These are phyloP conservation scores for Juncus inflexus DNA, from an alignment of 176 grass and related monocot genomes.

Conservation along the genomic window DNA sequence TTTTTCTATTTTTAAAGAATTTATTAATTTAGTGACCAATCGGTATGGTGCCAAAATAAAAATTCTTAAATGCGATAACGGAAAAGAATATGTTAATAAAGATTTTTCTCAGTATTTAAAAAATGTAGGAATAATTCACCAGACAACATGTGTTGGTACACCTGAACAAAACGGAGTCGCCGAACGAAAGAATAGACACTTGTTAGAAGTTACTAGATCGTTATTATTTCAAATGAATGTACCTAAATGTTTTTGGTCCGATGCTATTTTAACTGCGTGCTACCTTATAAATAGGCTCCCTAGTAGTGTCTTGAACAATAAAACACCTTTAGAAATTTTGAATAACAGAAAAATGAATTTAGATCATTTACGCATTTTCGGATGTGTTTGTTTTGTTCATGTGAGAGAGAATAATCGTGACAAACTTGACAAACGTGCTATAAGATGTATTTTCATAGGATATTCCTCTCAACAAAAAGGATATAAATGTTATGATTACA, in stretches of 20 bases:
- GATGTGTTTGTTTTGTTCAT: too few species aligned
- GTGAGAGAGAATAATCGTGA: not conserved
- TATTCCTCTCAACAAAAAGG: not conserved
- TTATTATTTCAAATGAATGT: too few species aligned
- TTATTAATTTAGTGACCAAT: too few species aligned
- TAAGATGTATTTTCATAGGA: constrained; percentile 5
- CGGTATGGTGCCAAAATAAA: too few species aligned
- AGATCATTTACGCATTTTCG: not conserved
- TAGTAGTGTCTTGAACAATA: not conserved
- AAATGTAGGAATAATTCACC: too few species aligned
- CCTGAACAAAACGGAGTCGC: constrained; percentile 7
- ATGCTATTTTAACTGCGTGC: not conserved
- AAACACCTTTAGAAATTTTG: not conserved
- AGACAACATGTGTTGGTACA: not conserved
- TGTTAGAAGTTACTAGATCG: not conserved
- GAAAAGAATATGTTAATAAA: not conserved
- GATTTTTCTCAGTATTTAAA: not conserved
- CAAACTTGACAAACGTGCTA: not conserved
- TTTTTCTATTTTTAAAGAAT: not conserved
- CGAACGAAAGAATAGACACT: constrained; percentile 6
- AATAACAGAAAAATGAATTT: not conserved
- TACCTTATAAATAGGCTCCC: constrained; percentile 15
- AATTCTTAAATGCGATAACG: not conserved
- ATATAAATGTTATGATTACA: not conserved
- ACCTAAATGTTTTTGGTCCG: too few species aligned